A percentile compares a stretch with the other conserved stretches of the same genome.
Conservation (phyloP, 2,329 filamentous ascomycete species). For the Xenoacremonium recifei region DNA sequence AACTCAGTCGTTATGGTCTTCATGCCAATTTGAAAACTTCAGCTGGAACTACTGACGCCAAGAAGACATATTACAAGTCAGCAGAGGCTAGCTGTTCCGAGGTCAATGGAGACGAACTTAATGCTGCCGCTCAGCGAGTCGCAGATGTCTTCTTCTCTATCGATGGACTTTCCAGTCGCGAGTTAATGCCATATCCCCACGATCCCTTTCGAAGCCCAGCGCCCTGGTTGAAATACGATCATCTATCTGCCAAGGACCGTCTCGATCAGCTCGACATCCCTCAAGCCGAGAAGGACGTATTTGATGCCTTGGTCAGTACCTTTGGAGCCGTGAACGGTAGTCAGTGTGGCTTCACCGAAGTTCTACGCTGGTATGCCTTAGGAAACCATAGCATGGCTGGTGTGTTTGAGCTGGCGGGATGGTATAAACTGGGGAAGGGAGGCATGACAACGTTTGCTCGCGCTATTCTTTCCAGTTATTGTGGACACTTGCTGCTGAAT, state of each 20-base stretch:
- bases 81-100: background rate
- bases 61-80: constrained; percentile 9
- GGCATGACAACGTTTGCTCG: constrained; percentile 16
- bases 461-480: constrained; percentile 5
- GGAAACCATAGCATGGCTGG: constrained; percentile 11
- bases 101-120: constrained; percentile 1
- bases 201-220: constrained; percentile 27
- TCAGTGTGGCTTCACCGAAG: constrained; percentile 11
- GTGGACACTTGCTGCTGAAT: constrained; percentile 9
- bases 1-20: constrained; percentile 15
- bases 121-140: constrained; percentile 6
- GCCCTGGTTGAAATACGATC: constrained; percentile 23
- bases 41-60: constrained; percentile 3
- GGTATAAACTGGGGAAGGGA: constrained; percentile 17
- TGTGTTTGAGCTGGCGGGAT: constrained; percentile 7
- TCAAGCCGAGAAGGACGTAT: constrained; percentile 13
- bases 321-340: constrained; percentile 10
- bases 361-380: constrained; percentile 17
- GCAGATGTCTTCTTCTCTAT: constrained; percentile 29
- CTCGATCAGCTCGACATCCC: constrained; percentile 25
- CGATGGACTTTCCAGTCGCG: constrained; percentile 26
- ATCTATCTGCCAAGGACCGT: constrained; percentile 26
- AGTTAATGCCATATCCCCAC: constrained; percentile 36
- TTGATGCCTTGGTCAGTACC: constrained; percentile 12
- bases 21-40: constrained; percentile 18